Conservation (phyloP, 371 early-diverging fungal species). For the Mucor plumbeus region DNA sequence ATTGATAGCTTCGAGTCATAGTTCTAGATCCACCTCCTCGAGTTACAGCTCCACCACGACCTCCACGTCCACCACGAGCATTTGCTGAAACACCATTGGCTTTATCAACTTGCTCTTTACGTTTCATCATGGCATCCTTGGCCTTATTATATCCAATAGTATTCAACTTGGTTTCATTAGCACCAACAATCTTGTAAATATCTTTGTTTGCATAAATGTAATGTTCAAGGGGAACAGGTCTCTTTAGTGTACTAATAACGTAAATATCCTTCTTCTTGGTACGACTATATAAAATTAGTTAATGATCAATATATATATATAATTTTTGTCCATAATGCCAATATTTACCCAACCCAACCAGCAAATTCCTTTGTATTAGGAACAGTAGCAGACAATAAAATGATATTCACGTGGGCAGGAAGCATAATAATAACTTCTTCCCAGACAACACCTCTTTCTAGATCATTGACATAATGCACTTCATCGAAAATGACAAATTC, state of each 20-base stretch:
- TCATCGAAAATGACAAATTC: constrained; percentile 99
- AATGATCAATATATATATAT: no score
- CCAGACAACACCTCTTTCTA: constrained; percentile 99
- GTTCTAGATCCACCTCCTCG: constrained; percentile 52
- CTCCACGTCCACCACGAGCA: constrained; percentile 49
- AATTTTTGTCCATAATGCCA: neutral
- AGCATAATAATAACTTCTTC: constrained; percentile 99
- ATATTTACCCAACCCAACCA: constrained; percentile 95
- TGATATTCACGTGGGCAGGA: constrained; percentile 92
- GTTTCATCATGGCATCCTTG: constrained; percentile 61
- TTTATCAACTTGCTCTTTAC: constrained; percentile 55
- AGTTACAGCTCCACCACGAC: constrained; percentile 53
- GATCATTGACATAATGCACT: constrained; percentile 99
- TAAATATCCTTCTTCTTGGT: constrained; percentile 97
- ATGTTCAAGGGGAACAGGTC: constrained; percentile 99
- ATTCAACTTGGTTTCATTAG: constrained; percentile 55
- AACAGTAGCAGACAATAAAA: constrained; percentile 98
- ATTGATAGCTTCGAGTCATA: constrained; percentile 47
- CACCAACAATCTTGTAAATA: constrained; percentile 87
- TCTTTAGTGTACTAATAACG: constrained; percentile 95
- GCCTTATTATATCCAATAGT: constrained; percentile 67
- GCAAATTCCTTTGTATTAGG: constrained; percentile 99
- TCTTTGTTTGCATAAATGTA: constrained; percentile 87
- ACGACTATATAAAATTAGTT: constrained; percentile 55
- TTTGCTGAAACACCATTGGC: constrained; percentile 39